Conservation (phyloP, 2,329 filamentous ascomycete genomes). For the Dothideomycetes sp. region DNA sequence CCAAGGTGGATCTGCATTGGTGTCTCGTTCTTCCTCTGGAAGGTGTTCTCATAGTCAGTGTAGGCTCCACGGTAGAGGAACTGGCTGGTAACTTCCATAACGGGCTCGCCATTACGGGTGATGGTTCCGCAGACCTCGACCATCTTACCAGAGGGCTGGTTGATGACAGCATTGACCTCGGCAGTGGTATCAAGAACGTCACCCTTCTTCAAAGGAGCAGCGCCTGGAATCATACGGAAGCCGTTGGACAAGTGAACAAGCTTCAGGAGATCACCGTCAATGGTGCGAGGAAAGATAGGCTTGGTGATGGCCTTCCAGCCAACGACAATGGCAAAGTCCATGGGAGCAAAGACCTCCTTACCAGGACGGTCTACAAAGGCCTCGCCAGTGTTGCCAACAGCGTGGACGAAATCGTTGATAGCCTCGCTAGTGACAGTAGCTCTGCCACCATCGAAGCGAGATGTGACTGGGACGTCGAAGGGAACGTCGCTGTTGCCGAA, state of each 20-base stretch:
- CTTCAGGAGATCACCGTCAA: slow-evolving; percentile 92
- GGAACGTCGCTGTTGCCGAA: slow-evolving; percentile 79
- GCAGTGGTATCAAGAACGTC: slow-evolving; percentile 88
- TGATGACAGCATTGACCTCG: slow-evolving; percentile 94
- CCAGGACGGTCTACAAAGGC: slow-evolving; percentile 93
- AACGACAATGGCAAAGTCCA: slow-evolving; percentile 59
- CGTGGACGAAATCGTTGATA: slow-evolving; percentile 98
- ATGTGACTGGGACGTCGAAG: slow-evolving; percentile 73
- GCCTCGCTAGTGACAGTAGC: slow-evolving; percentile 80
- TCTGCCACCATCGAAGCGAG: slow-evolving; percentile 81
- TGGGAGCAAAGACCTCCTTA: slow-evolving; percentile 88
- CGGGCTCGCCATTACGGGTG: slow-evolving; percentile 65
- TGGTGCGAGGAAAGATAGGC: slow-evolving; percentile 93
- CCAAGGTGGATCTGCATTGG: slow-evolving; percentile 86
- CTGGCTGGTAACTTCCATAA: slow-evolving; percentile 98
- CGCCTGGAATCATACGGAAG: slow-evolving; percentile 96
- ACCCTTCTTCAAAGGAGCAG: slow-evolving; percentile 88
- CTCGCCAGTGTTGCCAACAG: slow-evolving; percentile 93
- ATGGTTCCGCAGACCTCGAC: slow-evolving; percentile 99
- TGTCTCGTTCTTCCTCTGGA: slow-evolving; percentile 93
- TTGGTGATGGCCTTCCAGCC: slow-evolving; percentile 86
- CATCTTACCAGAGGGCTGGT: slow-evolving; percentile 98
- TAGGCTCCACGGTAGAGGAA: slow-evolving; percentile 94
- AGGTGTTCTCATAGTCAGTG: slow-evolving; percentile 92
- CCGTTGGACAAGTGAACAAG: slow-evolving; percentile 94